These are phyloP conservation scores for Postia placenta DNA, from an alignment of 768 basidiomycete species.

Conservation along the genomic window DNA sequence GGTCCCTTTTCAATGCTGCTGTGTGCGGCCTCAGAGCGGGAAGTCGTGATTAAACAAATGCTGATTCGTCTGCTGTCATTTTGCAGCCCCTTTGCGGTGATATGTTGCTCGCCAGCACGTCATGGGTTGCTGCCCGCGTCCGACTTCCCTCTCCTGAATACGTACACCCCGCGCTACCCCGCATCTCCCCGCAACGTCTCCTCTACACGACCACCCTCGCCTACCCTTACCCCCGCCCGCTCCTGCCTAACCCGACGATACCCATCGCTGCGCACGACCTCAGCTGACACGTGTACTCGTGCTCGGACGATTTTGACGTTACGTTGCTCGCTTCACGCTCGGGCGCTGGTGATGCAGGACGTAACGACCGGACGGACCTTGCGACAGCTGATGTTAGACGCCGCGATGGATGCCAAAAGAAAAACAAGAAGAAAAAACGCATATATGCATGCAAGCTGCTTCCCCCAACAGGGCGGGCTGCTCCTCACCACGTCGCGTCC, in stretches of 20 bases:
- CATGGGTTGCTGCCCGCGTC: too few species aligned
- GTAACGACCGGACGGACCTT: constrained; percentile 4
- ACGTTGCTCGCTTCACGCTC: background rate
- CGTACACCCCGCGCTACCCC: background rate
- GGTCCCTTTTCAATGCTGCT: background rate
- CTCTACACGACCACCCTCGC: background rate
- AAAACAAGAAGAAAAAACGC: too few species aligned
- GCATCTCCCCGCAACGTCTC: background rate
- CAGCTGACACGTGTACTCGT: background rate
- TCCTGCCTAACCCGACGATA: background rate
- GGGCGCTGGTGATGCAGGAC: background rate
- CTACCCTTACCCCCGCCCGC: background rate
- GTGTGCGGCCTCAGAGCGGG: background rate
- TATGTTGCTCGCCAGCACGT: too few species aligned
- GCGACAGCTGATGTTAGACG: background rate
- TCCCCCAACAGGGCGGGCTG: too few species aligned
- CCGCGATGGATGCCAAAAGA: background rate
- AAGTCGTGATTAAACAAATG: background rate
- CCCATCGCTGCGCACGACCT: background rate
- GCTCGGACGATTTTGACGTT: background rate
- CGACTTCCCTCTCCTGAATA: too few species aligned
- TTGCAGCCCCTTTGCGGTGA: constrained; percentile 13
- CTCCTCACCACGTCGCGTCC: too few species aligned
- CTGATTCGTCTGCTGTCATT: constrained; percentile 2
- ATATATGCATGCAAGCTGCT: too few species aligned